phyloP scores from a whole-genome alignment of 2,329 filamentous ascomycete genomes.

The Ilyonectria mors-panacis region DNA sequence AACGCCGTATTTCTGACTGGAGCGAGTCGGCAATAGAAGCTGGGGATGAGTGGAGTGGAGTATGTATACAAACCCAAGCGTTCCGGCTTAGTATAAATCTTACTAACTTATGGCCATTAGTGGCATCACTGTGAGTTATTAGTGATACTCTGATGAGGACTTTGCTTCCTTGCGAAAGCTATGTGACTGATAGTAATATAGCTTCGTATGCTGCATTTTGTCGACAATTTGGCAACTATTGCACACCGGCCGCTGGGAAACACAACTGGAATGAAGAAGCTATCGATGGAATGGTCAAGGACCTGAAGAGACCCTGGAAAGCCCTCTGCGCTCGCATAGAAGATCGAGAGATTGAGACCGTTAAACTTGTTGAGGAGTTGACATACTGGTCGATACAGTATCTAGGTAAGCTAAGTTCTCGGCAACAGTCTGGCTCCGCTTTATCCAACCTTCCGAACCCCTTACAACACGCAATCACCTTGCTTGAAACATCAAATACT shows the following conservation, averaged over 20 bases:
- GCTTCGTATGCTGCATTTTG: conserved; percentile 60
- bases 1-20: conserved; percentile 21
- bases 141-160: neutral
- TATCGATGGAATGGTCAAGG: conserved; percentile 53
- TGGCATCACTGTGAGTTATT: conserved; percentile 46
- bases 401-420: conserved; percentile 31
- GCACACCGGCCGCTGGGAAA: conserved; percentile 42
- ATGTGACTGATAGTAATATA: conserved; percentile 25
- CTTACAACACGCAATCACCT: neutral
- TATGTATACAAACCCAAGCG: conserved; percentile 46
- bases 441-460: neutral
- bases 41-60: conserved; percentile 51
- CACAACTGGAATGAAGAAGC: conserved; percentile 64
- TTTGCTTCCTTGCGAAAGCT: conserved; percentile 1
- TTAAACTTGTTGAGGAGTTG: neutral
- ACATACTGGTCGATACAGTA: conserved; percentile 24
- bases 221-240: conserved; percentile 56
- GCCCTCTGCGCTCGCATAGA: conserved; percentile 26
- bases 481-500: neutral
- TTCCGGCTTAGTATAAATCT: neutral
- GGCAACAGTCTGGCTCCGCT: neutral
- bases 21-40: conserved; percentile 45
- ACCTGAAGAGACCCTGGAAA: conserved; percentile 53
- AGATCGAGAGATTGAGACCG: conserved; percentile 7
- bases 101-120: conserved; percentile 40